A percentile compares a stretch with the other conserved stretches of the same genome.
Evolutionary conservation across 1,284 basidiomycete genomes (phyloP).

Genomic region (Caloboletus firmus): DNA sequence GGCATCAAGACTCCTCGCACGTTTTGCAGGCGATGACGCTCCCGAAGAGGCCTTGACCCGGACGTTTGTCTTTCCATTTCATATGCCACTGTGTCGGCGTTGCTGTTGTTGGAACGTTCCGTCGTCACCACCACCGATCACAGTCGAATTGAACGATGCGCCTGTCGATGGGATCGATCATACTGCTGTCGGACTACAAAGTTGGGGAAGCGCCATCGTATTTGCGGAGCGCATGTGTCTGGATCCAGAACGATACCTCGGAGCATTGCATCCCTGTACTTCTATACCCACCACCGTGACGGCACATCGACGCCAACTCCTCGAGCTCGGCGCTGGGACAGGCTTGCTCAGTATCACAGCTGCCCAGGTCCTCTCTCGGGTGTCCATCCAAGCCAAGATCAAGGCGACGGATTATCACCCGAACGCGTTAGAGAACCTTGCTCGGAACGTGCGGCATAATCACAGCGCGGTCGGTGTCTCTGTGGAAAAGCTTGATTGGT

Average conservation of each 20-base stretch:
- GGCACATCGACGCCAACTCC: constrained; percentile 45
- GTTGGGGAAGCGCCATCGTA: constrained; percentile 82
- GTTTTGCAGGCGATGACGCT: constrained; percentile 45
- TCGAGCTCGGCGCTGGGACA: constrained; percentile 88
- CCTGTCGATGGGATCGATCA: constrained; percentile 70
- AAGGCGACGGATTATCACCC: constrained; percentile 84
- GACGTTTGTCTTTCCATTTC: constrained; percentile 50
- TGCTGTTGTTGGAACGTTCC: background rate
- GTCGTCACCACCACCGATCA: constrained; percentile 26
- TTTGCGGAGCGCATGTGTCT: constrained; percentile 70
- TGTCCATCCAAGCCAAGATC: constrained; percentile 31
- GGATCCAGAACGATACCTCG: constrained; percentile 50
- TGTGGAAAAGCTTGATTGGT: constrained; percentile 71
- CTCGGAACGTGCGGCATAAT: constrained; percentile 50
- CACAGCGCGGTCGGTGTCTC: constrained; percentile 25
- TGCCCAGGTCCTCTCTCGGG: constrained; percentile 52
- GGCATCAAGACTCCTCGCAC: constrained; percentile 60
- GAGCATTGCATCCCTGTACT: background rate
- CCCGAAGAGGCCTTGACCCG: constrained; percentile 49
- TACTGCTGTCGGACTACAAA: constrained; percentile 83
- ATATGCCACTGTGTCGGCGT: background rate
- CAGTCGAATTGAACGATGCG: constrained; percentile 76
- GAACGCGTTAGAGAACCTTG: constrained; percentile 72
- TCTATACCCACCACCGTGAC: background rate
- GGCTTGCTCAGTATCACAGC: constrained; percentile 77